Conservation (phyloP, 1,284 basidiomycete species). For the Papiliotrema terrestris region DNA sequence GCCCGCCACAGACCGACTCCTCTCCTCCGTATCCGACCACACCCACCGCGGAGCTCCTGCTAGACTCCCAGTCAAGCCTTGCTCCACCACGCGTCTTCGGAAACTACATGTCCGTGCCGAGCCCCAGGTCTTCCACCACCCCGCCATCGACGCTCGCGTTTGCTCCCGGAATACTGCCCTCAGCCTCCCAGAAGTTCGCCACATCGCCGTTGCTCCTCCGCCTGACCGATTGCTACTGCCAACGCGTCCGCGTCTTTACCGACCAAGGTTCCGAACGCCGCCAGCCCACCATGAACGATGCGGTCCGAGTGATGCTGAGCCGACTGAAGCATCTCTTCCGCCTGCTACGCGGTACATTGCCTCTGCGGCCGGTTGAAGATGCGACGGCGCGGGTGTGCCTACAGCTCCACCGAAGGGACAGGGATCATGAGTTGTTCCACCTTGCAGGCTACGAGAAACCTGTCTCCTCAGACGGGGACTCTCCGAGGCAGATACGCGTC, state of each 20-base stretch:
- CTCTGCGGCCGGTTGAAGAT: neutral
- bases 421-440: constrained; percentile 21
- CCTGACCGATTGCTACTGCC: neutral
- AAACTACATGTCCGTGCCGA: no score
- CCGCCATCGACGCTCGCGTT: no score
- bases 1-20: no score
- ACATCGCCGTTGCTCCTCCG: neutral
- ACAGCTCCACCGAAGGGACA: constrained; percentile 12
- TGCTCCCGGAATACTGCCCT: no score
- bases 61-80: no score
- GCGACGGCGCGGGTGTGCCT: constrained; percentile 7
- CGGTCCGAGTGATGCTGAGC: neutral
- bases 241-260: neutral
- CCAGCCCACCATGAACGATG: neutral
- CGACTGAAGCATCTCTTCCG: constrained; percentile 14
- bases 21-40: no score
- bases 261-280: neutral
- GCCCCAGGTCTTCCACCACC: no score
- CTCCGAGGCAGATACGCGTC: constrained; percentile 5
- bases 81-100: no score
- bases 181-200: neutral
- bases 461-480: neutral
- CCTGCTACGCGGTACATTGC: neutral
- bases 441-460: constrained; percentile 9
- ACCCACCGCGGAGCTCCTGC: no score